Evolutionary conservation across 148 eudicot genomes (phyloP).

Genomic region (Vaccinium corymbosum): DNA sequence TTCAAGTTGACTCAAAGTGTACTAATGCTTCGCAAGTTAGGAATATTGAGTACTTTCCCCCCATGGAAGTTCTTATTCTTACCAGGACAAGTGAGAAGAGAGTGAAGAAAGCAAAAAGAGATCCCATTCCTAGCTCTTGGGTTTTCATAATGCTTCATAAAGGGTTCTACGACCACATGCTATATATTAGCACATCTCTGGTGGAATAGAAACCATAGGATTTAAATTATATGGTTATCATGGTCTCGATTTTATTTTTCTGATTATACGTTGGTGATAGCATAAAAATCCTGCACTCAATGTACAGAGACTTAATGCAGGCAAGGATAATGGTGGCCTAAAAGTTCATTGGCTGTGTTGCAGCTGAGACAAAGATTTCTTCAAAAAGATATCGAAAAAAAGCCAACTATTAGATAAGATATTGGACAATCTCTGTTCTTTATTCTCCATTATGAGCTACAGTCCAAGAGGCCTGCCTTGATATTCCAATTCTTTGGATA

Average conservation of each 20-base stretch:
- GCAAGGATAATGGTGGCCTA: no score
- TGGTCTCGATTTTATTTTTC: neutral
- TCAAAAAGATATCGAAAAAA: no score
- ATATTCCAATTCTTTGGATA: neutral
- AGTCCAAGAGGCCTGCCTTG: neutral
- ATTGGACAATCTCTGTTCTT: neutral
- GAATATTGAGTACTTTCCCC: neutral
- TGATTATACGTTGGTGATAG: neutral
- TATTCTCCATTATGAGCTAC: neutral
- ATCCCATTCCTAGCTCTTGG: constrained; percentile 22
- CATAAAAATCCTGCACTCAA: neutral
- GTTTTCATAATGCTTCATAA: neutral
- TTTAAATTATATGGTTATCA: neutral
- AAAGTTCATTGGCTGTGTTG: no score
- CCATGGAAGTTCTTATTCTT: neutral
- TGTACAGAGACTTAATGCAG: no score
- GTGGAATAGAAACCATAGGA: neutral
- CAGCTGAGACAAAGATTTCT: no score
- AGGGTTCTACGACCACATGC: neutral
- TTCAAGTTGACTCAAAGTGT: no score
- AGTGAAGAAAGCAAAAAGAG: constrained; percentile 14
- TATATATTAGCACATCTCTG: neutral
- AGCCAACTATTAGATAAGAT: no score
- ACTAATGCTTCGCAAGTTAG: neutral
- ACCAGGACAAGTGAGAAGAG: constrained; percentile 31